Conservation (phyloP, 768 basidiomycete genomes). For the Boletus pseudo-olivaceus region DNA sequence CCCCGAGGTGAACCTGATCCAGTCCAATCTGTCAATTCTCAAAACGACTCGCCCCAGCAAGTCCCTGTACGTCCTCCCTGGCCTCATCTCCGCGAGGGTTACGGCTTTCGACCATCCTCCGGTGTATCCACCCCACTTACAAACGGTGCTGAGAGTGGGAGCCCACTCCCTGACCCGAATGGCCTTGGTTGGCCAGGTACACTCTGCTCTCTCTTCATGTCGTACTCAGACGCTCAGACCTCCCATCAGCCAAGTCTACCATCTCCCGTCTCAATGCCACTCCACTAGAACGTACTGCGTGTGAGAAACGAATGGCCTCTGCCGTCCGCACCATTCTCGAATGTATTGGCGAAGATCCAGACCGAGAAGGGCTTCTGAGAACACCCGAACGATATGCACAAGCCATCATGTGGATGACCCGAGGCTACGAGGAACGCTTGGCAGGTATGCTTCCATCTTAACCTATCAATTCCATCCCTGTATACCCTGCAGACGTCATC, state of each 20-base stretch:
- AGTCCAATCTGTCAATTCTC: not conserved
- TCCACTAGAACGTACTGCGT: conserved; percentile 61
- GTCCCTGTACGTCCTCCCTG: conserved; percentile 16
- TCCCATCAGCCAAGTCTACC: conserved; percentile 76
- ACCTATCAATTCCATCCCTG: conserved; percentile 9
- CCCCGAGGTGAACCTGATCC: conserved; percentile 4
- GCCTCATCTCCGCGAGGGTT: conserved; percentile 63
- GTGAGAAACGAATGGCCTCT: conserved; percentile 72
- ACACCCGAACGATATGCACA: conserved; percentile 97
- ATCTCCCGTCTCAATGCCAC: conserved; percentile 80
- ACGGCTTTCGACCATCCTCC: conserved; percentile 75
- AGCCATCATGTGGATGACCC: conserved; percentile 98
- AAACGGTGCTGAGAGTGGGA: conserved; percentile 22
- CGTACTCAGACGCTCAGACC: conserved; percentile 10
- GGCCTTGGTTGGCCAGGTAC: conserved; percentile 93
- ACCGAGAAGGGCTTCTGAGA: conserved; percentile 85
- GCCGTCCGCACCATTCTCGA: conserved; percentile 93
- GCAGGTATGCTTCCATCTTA: conserved; percentile 52
- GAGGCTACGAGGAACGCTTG: conserved; percentile 94
- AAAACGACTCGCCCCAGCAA: conserved; percentile 14
- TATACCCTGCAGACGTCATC: conserved; percentile 72
- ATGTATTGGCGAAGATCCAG: conserved; percentile 97
- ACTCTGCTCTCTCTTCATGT: conserved; percentile 17
- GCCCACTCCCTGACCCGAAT: conserved; percentile 49
- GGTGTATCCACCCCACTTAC: conserved; percentile 61